phyloP scores from a whole-genome alignment of 495 filamentous ascomycete species.

The Aspergillus steynii region DNA sequence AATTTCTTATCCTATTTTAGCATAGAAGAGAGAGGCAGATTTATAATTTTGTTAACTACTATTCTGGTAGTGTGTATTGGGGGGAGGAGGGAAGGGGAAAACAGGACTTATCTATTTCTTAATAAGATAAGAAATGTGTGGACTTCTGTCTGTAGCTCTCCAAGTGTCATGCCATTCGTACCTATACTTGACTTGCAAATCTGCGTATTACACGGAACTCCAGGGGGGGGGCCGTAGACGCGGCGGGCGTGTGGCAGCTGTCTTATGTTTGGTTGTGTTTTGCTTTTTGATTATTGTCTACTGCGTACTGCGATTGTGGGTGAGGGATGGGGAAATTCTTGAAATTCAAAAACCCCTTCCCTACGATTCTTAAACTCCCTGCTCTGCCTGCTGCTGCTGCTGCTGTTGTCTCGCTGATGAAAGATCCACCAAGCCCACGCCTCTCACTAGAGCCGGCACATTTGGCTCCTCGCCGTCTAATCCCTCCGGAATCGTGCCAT shows the following conservation, averaged over 20 bases:
- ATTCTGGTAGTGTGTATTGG: neutral
- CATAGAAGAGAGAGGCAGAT: slow-evolving; percentile 81
- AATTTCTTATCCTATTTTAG: slow-evolving; percentile 70
- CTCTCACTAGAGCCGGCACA: slow-evolving; percentile 22
- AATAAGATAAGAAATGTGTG: slow-evolving; percentile 65
- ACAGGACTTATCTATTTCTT: slow-evolving; percentile 57
- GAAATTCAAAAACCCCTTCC: too few species aligned
- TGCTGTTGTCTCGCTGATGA: slow-evolving; percentile 11
- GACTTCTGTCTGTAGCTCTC: slow-evolving; percentile 72
- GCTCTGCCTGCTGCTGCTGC: neutral
- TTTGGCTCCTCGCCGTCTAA: slow-evolving; percentile 16
- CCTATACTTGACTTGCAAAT: slow-evolving; percentile 69
- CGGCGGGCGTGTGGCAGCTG: too few species aligned
- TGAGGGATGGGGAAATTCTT: too few species aligned
- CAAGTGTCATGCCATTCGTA: slow-evolving; percentile 64
- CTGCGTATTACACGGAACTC: slow-evolving; percentile 34
- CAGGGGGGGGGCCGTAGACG: too few species aligned
- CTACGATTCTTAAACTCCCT: neutral
- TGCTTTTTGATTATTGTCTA: too few species aligned
- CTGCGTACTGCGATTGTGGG: too few species aligned
- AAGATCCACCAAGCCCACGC: slow-evolving; percentile 26
- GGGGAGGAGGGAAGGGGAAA: neutral
- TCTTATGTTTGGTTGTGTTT: too few species aligned
- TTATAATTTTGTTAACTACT: slow-evolving; percentile 31
- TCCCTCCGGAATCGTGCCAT: slow-evolving; percentile 35